Conservation (phyloP, 2,329 filamentous ascomycete genomes). For the Magnaporthiopsis rhizophila region DNA sequence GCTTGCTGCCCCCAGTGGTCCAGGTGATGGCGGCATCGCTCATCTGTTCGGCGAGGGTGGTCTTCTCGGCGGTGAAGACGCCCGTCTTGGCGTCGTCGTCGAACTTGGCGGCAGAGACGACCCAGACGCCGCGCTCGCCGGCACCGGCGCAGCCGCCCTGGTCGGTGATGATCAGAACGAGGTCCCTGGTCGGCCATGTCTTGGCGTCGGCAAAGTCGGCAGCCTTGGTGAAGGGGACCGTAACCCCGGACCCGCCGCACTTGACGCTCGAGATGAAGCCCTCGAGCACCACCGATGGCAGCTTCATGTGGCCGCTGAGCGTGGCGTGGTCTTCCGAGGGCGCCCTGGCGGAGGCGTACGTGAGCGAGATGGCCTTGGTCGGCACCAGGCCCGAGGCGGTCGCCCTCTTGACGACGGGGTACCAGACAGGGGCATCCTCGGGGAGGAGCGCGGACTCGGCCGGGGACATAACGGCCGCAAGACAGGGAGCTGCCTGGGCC, state of each 20-base stretch:
- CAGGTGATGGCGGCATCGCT: neutral
- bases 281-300: slow-evolving; percentile 3
- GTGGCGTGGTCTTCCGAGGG: neutral
- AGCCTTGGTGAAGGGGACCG: slow-evolving; percentile 22
- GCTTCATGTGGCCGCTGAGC: neutral
- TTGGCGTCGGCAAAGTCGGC: slow-evolving; percentile 4
- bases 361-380: too few relatives aligned
- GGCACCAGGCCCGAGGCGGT: too few relatives aligned
- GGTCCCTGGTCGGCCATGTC: neutral
- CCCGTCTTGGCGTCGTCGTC: neutral
- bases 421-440: too few relatives aligned
- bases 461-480: too few relatives aligned
- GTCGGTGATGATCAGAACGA: neutral
- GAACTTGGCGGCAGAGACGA: neutral
- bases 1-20: neutral
- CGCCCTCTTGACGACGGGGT: too few relatives aligned
- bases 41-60: neutral
- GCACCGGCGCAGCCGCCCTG: neutral
- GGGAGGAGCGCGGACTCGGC: too few relatives aligned
- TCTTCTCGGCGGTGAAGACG: neutral
- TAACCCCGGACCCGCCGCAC: neutral
- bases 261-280: neutral
- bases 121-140: neutral
- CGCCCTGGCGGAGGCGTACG: too few relatives aligned
- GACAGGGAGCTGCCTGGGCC: neutral